Percentiles rank a stretch among this genome's conserved stretches.
These are phyloP conservation scores for Bryum argenteum DNA, from an alignment of 225 moss, liverwort and hornwort genomes.

Conservation along the genomic window DNA sequence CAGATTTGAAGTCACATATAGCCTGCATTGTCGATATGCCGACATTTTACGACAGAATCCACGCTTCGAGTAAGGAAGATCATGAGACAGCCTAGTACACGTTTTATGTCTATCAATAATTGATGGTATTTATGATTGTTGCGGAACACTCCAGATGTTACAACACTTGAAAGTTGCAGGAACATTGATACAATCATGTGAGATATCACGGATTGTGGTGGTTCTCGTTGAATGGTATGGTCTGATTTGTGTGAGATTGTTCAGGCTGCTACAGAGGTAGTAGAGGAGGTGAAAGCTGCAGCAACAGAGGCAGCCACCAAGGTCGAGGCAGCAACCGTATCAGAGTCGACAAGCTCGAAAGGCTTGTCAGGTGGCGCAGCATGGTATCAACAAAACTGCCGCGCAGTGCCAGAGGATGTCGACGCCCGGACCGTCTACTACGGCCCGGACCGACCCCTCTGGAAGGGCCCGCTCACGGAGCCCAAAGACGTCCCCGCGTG, in stretches of 20 bases:
- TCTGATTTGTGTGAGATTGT: neutral
- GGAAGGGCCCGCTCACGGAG: constrained; percentile 48
- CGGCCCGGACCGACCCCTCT: constrained; percentile 45
- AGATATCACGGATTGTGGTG: no score
- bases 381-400: constrained; percentile 55
- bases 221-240: no score
- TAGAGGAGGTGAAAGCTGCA: constrained; percentile 16
- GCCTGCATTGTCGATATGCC: no score
- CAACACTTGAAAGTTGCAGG: no score
- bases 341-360: neutral
- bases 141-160: no score
- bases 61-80: no score
- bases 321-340: neutral
- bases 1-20: no score
- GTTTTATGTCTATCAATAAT: no score
- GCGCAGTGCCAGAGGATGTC: constrained; percentile 25
- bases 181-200: no score
- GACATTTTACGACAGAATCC: no score
- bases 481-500: constrained; percentile 46
- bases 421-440: constrained; percentile 45
- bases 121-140: no score
- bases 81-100: no score
- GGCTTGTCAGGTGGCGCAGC: constrained; percentile 21
- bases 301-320: neutral
- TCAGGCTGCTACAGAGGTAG: constrained; percentile 26